Evolutionary conservation across 345 rosid genomes (phyloP).

Genomic region (Camelina sativa): DNA sequence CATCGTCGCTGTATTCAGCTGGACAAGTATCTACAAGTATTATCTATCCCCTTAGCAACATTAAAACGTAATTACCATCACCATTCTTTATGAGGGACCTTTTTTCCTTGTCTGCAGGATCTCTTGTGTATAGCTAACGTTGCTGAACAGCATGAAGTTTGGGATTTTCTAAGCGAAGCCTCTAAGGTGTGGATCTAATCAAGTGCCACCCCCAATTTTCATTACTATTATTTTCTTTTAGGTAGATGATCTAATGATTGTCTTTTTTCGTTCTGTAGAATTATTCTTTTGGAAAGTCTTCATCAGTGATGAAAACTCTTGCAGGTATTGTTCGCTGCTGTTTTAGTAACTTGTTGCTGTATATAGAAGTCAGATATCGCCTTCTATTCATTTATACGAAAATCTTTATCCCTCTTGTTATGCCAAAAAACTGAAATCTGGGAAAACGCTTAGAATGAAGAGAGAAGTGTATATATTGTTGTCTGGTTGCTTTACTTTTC

Average conservation of each 20-base stretch:
- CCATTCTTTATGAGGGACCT: slow-evolving; percentile 6
- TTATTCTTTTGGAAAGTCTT: slow-evolving; percentile 92
- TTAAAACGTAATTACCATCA: slow-evolving; percentile 24
- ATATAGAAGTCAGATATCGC: background rate
- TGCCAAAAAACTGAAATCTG: slow-evolving; percentile 4
- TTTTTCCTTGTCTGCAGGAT: slow-evolving; percentile 61
- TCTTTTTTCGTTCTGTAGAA: slow-evolving; percentile 58
- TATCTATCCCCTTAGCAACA: slow-evolving; percentile 28
- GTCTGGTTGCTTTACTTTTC: slow-evolving; percentile 30
- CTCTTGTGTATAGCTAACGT: slow-evolving; percentile 95
- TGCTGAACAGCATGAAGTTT: slow-evolving; percentile 99
- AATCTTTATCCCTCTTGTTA: background rate
- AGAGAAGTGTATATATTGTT: slow-evolving; percentile 12
- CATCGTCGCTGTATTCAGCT: slow-evolving; percentile 98
- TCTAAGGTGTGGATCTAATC: slow-evolving; percentile 71
- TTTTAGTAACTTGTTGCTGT: slow-evolving; percentile 11
- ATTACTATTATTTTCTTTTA: slow-evolving; percentile 12
- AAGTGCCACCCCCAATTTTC: slow-evolving; percentile 1
- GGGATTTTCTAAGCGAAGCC: slow-evolving; percentile 92
- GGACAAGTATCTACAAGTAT: slow-evolving; percentile 89
- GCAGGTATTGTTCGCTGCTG: slow-evolving; percentile 64
- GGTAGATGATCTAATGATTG: slow-evolving; percentile 34
- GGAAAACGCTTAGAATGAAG: slow-evolving; percentile 4
- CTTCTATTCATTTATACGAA: slow-evolving; percentile 1
- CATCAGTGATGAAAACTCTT: slow-evolving; percentile 90